Conservation (phyloP, 306 rosid genomes). For the Medicago arabica region DNA sequence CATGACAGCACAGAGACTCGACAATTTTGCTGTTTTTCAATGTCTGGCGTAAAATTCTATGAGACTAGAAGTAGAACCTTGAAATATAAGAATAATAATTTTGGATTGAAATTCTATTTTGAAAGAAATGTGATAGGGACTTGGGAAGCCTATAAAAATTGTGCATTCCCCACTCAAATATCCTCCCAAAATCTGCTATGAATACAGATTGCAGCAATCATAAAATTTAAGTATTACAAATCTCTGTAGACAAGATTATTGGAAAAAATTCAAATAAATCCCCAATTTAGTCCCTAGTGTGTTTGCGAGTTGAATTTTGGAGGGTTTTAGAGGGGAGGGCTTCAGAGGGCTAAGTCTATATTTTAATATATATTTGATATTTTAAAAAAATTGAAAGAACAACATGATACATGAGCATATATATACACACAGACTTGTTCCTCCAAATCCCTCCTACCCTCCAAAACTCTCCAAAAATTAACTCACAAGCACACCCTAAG, state of each 20-base stretch:
- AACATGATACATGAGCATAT: too few relatives aligned
- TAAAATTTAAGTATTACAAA: conserved; percentile 6
- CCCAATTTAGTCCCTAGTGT: too few relatives aligned
- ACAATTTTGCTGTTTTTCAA: neutral
- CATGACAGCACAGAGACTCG: neutral
- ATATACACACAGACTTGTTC: too few relatives aligned
- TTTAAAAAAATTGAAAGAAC: too few relatives aligned
- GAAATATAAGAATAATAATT: neutral
- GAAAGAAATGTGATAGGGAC: conserved; percentile 5
- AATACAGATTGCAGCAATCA: neutral
- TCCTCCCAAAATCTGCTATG: neutral
- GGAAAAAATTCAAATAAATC: neutral
- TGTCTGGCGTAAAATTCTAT: neutral
- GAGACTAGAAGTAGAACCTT: neutral
- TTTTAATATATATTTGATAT: too few relatives aligned
- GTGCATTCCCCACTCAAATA: conserved; percentile 11
- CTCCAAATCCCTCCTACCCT: too few relatives aligned
- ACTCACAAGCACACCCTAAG: too few relatives aligned
- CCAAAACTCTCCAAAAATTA: too few relatives aligned
- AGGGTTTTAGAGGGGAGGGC: too few relatives aligned
- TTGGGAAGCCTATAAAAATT: neutral
- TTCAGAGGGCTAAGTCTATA: too few relatives aligned
- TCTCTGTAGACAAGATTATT: neutral
- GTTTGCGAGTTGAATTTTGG: too few relatives aligned
- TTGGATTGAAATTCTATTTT: neutral